phyloP scores from a whole-genome alignment of 345 rosid genomes.

The Cardamine resedifolia region DNA sequence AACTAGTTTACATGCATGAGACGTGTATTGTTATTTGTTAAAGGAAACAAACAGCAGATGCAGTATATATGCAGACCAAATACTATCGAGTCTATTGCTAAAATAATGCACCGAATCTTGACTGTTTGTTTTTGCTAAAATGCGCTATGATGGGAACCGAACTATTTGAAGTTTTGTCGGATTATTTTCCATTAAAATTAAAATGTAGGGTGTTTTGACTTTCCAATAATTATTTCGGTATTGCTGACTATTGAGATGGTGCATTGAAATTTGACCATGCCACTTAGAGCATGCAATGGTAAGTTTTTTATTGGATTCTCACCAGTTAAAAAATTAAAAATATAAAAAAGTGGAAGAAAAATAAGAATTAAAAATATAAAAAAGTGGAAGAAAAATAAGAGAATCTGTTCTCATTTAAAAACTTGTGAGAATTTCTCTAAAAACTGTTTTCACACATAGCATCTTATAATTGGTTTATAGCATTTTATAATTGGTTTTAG shows the following conservation, averaged over 20 bases:
- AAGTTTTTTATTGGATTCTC: too few species aligned
- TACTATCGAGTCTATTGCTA: not conserved
- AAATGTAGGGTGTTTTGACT: not conserved
- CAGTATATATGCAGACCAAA: not conserved
- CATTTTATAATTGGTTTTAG: too few species aligned
- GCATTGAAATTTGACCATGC: not conserved
- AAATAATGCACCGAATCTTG: not conserved
- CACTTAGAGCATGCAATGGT: too few species aligned
- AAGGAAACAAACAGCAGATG: not conserved
- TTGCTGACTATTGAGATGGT: not conserved
- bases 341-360: too few species aligned
- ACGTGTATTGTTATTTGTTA: not conserved
- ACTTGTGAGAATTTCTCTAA: too few species aligned
- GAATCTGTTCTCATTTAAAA: too few species aligned
- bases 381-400: too few species aligned
- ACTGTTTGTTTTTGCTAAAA: slow-evolving; percentile 2
- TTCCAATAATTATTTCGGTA: not conserved
- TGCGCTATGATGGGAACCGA: not conserved
- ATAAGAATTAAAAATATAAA: too few species aligned
- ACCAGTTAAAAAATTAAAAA: too few species aligned
- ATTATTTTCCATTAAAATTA: not conserved
- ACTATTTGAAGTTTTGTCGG: not conserved
- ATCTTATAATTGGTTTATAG: too few species aligned
- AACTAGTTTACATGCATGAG: not conserved
- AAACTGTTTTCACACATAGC: too few species aligned